These are phyloP conservation scores for Barbatosphaeria neglecta DNA, from an alignment of 495 filamentous ascomycete species.

Conservation along the genomic window DNA sequence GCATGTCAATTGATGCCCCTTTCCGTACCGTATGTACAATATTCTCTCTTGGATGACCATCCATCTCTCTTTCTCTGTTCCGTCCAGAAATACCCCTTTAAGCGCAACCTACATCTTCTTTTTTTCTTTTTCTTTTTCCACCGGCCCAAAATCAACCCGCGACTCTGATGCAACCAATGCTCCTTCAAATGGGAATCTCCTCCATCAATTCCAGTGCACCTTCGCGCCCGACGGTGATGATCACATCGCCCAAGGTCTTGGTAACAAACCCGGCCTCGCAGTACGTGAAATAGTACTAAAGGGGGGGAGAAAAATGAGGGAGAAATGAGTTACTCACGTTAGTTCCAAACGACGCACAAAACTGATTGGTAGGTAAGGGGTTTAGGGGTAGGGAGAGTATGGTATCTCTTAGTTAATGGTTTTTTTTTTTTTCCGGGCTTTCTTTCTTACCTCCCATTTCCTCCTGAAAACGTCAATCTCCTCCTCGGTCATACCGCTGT, in stretches of 20 bases:
- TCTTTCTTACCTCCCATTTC: conserved; percentile 49
- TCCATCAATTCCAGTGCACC: conserved; percentile 57
- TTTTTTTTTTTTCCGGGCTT: no score
- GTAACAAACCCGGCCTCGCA: conserved; percentile 61
- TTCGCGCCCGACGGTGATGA: conserved; percentile 54
- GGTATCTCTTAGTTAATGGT: no score
- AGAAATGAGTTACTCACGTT: background rate
- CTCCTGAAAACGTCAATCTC: conserved; percentile 53
- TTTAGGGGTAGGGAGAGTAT: background rate
- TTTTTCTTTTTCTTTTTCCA: background rate
- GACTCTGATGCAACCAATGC: no score
- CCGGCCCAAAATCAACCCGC: background rate
- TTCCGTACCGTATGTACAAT: no score
- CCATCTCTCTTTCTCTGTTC: no score
- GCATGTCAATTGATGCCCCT: background rate
- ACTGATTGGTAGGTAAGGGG: background rate
- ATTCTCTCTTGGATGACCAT: no score
- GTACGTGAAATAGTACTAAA: conserved; percentile 68
- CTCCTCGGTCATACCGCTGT: conserved; percentile 40
- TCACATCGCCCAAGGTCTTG: conserved; percentile 59
- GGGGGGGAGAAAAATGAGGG: no score
- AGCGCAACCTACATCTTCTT: no score
- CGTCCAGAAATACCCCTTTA: no score
- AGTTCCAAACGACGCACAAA: background rate
- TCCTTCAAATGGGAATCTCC: conserved; percentile 42